Conservation (phyloP, 768 basidiomycete genomes). For the Lepiota brunneoincarnata region DNA sequence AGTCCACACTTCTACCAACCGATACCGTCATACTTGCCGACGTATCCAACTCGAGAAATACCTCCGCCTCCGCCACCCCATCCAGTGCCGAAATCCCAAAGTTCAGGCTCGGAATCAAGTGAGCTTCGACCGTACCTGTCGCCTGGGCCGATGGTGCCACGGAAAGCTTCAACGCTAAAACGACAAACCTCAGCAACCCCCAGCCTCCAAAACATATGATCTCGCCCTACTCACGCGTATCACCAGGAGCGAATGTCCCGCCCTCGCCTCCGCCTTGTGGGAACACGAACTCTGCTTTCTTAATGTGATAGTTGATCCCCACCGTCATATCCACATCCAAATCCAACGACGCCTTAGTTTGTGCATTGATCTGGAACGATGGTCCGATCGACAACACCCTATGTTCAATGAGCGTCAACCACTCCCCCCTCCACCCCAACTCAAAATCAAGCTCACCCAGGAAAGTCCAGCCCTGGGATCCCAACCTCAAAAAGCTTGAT, state of each 20-base stretch:
- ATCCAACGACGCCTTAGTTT: constrained; percentile 32
- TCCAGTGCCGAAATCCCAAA: constrained; percentile 42
- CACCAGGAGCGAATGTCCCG: constrained; percentile 30
- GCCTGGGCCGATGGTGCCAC: constrained; percentile 37
- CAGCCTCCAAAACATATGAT: not conserved
- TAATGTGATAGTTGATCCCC: constrained; percentile 41
- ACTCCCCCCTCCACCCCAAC: not conserved
- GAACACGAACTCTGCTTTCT: constrained; percentile 40
- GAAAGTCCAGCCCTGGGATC: constrained; percentile 48
- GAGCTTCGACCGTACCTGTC: constrained; percentile 40
- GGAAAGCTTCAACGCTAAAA: constrained; percentile 41
- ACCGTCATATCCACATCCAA: constrained; percentile 37
- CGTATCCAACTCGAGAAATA: constrained; percentile 43
- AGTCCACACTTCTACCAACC: constrained; percentile 22
- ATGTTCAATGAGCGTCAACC: not conserved
- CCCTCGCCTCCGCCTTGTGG: constrained; percentile 30
- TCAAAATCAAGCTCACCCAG: constrained; percentile 32
- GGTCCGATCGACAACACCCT: constrained; percentile 49
- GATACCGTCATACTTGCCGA: constrained; percentile 24
- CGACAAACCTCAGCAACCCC: not conserved
- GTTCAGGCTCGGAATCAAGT: constrained; percentile 47
- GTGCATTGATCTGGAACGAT: constrained; percentile 39
- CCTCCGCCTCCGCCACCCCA: constrained; percentile 28
- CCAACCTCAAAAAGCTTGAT: constrained; percentile 38
- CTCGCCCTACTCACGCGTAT: constrained; percentile 37